A percentile compares a stretch with the other conserved stretches of the same genome.
These are phyloP conservation scores for Yarrowia sp. DNA, from an alignment of 805 yeast genomes.

Conservation along the genomic window DNA sequence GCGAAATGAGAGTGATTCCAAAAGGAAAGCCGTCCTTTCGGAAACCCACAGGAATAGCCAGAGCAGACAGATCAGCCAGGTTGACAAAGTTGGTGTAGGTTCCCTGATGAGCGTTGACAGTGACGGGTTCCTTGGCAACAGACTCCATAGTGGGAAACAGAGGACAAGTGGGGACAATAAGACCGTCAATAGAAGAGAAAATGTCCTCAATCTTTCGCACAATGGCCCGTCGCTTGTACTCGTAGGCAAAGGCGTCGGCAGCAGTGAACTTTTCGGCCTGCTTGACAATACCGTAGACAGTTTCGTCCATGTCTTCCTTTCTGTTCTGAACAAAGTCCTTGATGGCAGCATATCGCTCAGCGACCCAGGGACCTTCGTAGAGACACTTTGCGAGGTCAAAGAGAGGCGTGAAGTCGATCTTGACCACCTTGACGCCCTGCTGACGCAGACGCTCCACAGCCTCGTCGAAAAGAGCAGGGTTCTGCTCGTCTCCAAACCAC, in stretches of 20 bases:
- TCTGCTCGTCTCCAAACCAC: constrained; percentile 80
- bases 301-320: constrained; percentile 76
- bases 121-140: constrained; percentile 71
- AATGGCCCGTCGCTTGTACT: constrained; percentile 80
- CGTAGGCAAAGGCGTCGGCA: constrained; percentile 77
- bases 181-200: constrained; percentile 62
- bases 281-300: constrained; percentile 69
- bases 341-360: constrained; percentile 85
- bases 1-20: constrained; percentile 82
- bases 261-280: constrained; percentile 79
- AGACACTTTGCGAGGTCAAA: constrained; percentile 79
- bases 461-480: constrained; percentile 61
- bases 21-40: constrained; percentile 82
- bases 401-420: constrained; percentile 70
- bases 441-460: constrained; percentile 56
- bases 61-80: constrained; percentile 86
- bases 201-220: constrained; percentile 57
- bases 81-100: constrained; percentile 98
- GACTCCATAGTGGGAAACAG: constrained; percentile 78
- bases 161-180: constrained; percentile 92
- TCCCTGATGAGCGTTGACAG: constrained; percentile 86
- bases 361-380: constrained; percentile 99
- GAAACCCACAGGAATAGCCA: constrained; percentile 90
- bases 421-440: constrained; percentile 57
- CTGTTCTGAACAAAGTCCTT: constrained; percentile 67